Conservation (phyloP, 139 green algal genomes). For the Closterium sp. region DNA sequence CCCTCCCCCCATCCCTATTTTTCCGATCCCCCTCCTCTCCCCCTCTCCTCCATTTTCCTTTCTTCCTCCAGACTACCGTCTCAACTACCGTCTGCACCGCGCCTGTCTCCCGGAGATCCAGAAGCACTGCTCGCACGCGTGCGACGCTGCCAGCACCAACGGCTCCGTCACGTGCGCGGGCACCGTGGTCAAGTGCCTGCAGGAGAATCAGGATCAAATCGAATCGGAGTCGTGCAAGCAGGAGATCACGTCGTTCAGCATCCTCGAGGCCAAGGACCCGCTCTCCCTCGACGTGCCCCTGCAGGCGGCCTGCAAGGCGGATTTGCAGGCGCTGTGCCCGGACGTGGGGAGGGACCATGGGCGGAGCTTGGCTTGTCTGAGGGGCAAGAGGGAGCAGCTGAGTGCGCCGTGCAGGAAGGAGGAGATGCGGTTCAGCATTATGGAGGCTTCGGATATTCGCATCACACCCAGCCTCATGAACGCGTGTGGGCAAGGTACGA, state of each 20-base stretch:
- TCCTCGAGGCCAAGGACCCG: slow-evolving; percentile 75
- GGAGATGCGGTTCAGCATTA: slow-evolving; percentile 60
- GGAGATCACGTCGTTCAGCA: slow-evolving; percentile 81
- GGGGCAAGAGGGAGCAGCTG: slow-evolving; percentile 65
- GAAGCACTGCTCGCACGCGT: slow-evolving; percentile 65
- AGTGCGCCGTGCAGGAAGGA: slow-evolving; percentile 66
- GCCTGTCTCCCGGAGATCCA: slow-evolving; percentile 73
- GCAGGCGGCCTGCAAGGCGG: slow-evolving; percentile 62
- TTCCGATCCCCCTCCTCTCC: not conserved
- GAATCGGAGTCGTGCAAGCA: slow-evolving; percentile 68
- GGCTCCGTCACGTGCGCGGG: slow-evolving; percentile 68
- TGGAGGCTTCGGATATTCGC: slow-evolving; percentile 39
- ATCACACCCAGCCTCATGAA: slow-evolving; percentile 30
- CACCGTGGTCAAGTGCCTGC: slow-evolving; percentile 80
- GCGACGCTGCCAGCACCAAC: slow-evolving; percentile 55
- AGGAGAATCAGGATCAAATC: slow-evolving; percentile 71
- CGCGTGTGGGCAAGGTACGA: slow-evolving; percentile 14
- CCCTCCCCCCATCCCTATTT: not conserved
- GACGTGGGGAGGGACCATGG: slow-evolving; percentile 58
- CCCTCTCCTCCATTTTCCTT: not conserved
- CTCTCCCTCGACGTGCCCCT: slow-evolving; percentile 74
- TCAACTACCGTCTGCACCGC: slow-evolving; percentile 78
- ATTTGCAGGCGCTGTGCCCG: slow-evolving; percentile 14
- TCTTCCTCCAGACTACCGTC: slow-evolving; percentile 69
- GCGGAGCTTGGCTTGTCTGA: slow-evolving; percentile 77